Conservation (phyloP, 495 filamentous ascomycete genomes). For the Thermothielavioides terrestris region DNA sequence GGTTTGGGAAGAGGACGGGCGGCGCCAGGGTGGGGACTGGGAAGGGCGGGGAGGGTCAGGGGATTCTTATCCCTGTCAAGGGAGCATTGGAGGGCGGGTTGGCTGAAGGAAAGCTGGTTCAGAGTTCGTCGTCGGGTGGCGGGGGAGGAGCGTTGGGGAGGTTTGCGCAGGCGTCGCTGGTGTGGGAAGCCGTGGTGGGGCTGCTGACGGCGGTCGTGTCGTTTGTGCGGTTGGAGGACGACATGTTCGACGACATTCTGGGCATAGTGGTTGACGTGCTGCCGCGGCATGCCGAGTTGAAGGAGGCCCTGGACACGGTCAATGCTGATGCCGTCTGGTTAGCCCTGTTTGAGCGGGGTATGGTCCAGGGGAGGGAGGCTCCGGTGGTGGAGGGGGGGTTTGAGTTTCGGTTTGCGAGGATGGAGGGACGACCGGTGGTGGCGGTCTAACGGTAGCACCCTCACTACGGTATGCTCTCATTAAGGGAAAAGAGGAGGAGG, state of each 20-base stretch:
- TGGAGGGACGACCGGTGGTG: slow-evolving; percentile 1
- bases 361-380: slow-evolving; percentile 23
- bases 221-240: slow-evolving; percentile 51
- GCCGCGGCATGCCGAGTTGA: slow-evolving; percentile 39
- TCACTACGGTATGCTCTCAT: not conserved
- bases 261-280: slow-evolving; percentile 48
- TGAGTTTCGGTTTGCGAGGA: slow-evolving; percentile 30
- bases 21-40: slow-evolving; percentile 28
- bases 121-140: slow-evolving; percentile 1
- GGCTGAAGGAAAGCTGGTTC: slow-evolving; percentile 16
- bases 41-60: slow-evolving; percentile 1
- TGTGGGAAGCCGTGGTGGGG: slow-evolving; percentile 50
- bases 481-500: not conserved
- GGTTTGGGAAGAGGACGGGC: slow-evolving; percentile 18
- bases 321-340: slow-evolving; percentile 73
- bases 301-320: slow-evolving; percentile 44
- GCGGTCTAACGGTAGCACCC: not conserved
- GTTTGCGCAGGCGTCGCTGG: slow-evolving; percentile 45
- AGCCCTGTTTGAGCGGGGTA: slow-evolving; percentile 36
- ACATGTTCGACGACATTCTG: slow-evolving; percentile 60
- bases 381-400: slow-evolving; percentile 36
- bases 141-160: slow-evolving; percentile 31
- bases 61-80: slow-evolving; percentile 24
- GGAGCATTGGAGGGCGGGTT: slow-evolving; percentile 7
- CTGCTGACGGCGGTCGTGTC: slow-evolving; percentile 46